A percentile compares a stretch with the other conserved stretches of the same genome.
Conservation (phyloP, 176 grass and related monocot genomes). For the Miscanthus lutarioriparius region DNA sequence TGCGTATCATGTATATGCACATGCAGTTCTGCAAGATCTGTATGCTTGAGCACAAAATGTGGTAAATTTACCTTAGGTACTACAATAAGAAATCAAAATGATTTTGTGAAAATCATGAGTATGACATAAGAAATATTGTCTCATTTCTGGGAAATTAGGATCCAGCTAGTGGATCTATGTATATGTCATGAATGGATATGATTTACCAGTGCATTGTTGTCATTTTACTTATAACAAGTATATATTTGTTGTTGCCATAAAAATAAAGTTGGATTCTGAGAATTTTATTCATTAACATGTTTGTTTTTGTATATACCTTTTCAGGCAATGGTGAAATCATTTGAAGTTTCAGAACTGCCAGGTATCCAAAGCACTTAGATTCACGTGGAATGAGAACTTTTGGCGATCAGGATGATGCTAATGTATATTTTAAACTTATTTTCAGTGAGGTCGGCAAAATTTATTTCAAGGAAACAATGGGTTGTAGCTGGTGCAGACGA, state of each 20-base stretch:
- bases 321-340: constrained; percentile 98
- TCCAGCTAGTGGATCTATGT: background rate
- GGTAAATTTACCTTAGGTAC: background rate
- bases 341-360: constrained; percentile 91
- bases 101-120: background rate
- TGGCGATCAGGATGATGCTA: background rate
- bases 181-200: background rate
- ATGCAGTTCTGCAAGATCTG: background rate
- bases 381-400: constrained; percentile 13
- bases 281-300: constrained; percentile 26
- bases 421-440: constrained; percentile 38
- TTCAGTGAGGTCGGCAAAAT: constrained; percentile 94
- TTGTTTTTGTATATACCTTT: constrained; percentile 39
- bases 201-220: background rate
- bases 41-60: background rate
- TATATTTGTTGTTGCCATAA: background rate
- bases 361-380: constrained; percentile 47
- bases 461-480: constrained; percentile 92
- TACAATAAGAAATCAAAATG: background rate
- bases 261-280: background rate
- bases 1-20: background rate
- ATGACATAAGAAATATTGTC: background rate
- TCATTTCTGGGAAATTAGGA: background rate
- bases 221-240: background rate
- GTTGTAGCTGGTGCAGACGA: constrained; percentile 98